phyloP scores from a whole-genome alignment of 73 alveolate genomes.

The Paramecium pentaurelia region DNA sequence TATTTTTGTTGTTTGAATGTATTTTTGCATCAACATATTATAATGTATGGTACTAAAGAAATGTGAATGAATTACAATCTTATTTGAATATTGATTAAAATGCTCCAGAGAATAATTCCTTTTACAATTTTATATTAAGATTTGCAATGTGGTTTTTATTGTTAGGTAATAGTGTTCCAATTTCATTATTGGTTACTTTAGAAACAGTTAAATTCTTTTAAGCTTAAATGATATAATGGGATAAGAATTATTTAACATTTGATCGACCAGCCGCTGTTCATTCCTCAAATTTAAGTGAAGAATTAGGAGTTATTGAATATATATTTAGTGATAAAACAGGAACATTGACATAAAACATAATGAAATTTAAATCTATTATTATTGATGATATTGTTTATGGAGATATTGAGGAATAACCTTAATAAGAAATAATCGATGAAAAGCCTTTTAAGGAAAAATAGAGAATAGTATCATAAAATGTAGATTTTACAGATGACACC shows the following conservation, averaged over 20 bases:
- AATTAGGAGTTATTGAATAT: constrained; percentile 91
- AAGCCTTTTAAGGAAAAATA: neutral
- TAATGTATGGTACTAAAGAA: constrained; percentile 67
- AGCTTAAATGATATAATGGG: constrained; percentile 88
- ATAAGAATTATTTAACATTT: constrained; percentile 73
- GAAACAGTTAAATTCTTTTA: constrained; percentile 89
- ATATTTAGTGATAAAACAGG: constrained; percentile 96
- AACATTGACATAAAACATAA: constrained; percentile 89
- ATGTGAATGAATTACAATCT: constrained; percentile 53
- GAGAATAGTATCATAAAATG: constrained; percentile 63
- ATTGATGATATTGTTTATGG: constrained; percentile 88
- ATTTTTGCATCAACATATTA: constrained; percentile 72
- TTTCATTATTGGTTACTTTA: constrained; percentile 90
- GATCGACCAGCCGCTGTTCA: constrained; percentile 88
- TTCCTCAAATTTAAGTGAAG: constrained; percentile 90
- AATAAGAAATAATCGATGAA: neutral
- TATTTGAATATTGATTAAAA: constrained; percentile 27
- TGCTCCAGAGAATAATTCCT: constrained; percentile 56
- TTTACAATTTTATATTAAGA: constrained; percentile 57
- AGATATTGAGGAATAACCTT: neutral
- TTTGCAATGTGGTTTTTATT: constrained; percentile 91
- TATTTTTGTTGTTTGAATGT: constrained; percentile 75
- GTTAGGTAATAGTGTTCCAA: constrained; percentile 90
- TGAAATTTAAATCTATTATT: constrained; percentile 86
- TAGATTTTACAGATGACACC: constrained; percentile 79